Evolutionary conservation across 805 yeast species (phyloP).

Genomic region (Naumovozyma castellii): DNA sequence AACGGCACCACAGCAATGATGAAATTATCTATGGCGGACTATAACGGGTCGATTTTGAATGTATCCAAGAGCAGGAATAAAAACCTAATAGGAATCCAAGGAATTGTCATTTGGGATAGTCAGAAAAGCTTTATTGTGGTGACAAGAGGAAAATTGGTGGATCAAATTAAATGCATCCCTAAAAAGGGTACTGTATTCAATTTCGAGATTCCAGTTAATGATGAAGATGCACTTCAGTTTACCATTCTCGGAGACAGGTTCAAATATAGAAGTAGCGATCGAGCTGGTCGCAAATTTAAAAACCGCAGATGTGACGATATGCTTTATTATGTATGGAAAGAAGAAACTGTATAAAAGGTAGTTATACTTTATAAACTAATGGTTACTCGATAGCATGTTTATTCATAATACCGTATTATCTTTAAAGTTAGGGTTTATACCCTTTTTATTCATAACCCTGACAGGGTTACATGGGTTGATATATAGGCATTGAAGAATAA

Average conservation of each 20-base stretch:
- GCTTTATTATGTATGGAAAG: constrained; percentile 19
- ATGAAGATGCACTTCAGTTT: constrained; percentile 41
- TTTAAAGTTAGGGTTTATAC: too few relatives aligned
- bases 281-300: constrained; percentile 80
- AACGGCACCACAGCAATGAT: constrained; percentile 33
- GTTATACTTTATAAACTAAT: not conserved
- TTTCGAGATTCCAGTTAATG: constrained; percentile 36
- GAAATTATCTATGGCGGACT: constrained; percentile 68
- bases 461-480: too few relatives aligned
- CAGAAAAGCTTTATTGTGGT: constrained; percentile 60
- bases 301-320: constrained; percentile 62
- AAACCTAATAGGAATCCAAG: constrained; percentile 50
- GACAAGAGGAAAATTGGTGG: constrained; percentile 33
- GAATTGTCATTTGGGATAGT: constrained; percentile 80
- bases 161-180: constrained; percentile 58
- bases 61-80: constrained; percentile 51
- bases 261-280: constrained; percentile 63
- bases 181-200: constrained; percentile 60
- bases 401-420: too few relatives aligned
- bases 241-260: constrained; percentile 73
- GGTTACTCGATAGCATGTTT: too few relatives aligned
- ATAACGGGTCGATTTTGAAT: constrained; percentile 60
- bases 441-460: too few relatives aligned
- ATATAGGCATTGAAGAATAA: too few relatives aligned
- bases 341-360: not conserved